phyloP scores from a whole-genome alignment of 2,329 filamentous ascomycete species.

The Drechslera avenae region DNA sequence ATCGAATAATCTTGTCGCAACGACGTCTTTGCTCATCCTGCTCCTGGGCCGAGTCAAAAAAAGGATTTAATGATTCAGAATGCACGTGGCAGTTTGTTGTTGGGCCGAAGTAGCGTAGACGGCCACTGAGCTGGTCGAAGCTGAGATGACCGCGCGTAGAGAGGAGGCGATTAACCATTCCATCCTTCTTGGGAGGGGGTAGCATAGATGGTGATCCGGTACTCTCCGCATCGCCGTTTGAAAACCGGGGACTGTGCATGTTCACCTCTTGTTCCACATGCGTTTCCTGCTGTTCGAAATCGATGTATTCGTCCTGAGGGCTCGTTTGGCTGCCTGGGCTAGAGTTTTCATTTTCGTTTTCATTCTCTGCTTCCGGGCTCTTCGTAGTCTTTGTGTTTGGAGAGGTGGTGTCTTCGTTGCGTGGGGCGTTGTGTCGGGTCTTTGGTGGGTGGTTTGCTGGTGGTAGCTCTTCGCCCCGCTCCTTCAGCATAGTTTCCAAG shows the following conservation, averaged over 20 bases:
- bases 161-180: constrained; percentile 57
- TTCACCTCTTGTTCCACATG: constrained; percentile 29
- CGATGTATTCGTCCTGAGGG: constrained; percentile 32
- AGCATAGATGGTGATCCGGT: constrained; percentile 42
- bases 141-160: constrained; percentile 58
- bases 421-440: constrained; percentile 47
- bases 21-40: constrained; percentile 54
- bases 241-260: constrained; percentile 26
- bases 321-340: constrained; percentile 41
- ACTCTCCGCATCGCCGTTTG: constrained; percentile 30
- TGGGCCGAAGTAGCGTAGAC: constrained; percentile 60
- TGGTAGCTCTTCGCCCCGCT: constrained; percentile 57
- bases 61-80: constrained; percentile 45
- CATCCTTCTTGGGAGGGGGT: constrained; percentile 51
- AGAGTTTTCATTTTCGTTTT: constrained; percentile 33
- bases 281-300: constrained; percentile 33
- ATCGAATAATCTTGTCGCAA: constrained; percentile 56
- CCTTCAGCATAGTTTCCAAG: constrained; percentile 58
- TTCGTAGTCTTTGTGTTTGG: constrained; percentile 24
- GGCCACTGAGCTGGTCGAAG: constrained; percentile 58
- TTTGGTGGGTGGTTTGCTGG: constrained; percentile 61
- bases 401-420: constrained; percentile 37
- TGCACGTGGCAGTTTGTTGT: constrained; percentile 61
- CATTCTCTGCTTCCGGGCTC: constrained; percentile 13
- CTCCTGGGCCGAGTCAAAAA: constrained; percentile 48